Percentiles rank a stretch among this genome's conserved stretches.
phyloP scores from a whole-genome alignment of 208 protist species.

The Zelonia costaricensis region DNA sequence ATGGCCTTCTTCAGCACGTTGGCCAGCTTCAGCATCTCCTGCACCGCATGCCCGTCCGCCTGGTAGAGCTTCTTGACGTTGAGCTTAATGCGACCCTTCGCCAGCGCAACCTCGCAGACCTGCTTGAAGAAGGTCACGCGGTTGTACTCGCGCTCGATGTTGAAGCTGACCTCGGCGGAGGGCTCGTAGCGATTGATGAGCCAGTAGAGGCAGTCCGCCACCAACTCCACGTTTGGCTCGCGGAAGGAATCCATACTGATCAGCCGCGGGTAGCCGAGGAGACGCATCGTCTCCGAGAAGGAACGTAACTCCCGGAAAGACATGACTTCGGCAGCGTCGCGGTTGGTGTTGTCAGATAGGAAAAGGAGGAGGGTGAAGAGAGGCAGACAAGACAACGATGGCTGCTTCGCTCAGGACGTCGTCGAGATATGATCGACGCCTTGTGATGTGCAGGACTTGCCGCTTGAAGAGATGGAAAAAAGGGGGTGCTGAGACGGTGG shows the following conservation, averaged over 20 bases:
- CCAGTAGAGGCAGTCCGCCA: constrained; percentile 94
- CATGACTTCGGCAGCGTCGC: constrained; percentile 39
- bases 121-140: constrained; percentile 95
- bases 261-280: constrained; percentile 94
- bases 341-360: neutral
- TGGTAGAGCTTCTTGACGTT: constrained; percentile 96
- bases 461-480: too few species aligned
- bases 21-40: constrained; percentile 96
- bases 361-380: neutral
- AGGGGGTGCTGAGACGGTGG: too few species aligned
- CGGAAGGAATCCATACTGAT: constrained; percentile 97
- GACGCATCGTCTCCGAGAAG: constrained; percentile 96
- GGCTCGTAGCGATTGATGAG: constrained; percentile 94
- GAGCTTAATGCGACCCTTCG: constrained; percentile 91
- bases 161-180: constrained; percentile 87
- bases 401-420: too few species aligned
- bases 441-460: too few species aligned
- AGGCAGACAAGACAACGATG: too few species aligned
- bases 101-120: constrained; percentile 77
- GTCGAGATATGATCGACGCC: too few species aligned
- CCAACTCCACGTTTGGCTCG: constrained; percentile 95
- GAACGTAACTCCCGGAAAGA: constrained; percentile 93
- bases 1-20: constrained; percentile 90
- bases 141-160: constrained; percentile 90
- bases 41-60: constrained; percentile 94